Evolutionary conservation across 352 stramenopile species (phyloP).

Genomic region (Plasmopara halstedii): DNA sequence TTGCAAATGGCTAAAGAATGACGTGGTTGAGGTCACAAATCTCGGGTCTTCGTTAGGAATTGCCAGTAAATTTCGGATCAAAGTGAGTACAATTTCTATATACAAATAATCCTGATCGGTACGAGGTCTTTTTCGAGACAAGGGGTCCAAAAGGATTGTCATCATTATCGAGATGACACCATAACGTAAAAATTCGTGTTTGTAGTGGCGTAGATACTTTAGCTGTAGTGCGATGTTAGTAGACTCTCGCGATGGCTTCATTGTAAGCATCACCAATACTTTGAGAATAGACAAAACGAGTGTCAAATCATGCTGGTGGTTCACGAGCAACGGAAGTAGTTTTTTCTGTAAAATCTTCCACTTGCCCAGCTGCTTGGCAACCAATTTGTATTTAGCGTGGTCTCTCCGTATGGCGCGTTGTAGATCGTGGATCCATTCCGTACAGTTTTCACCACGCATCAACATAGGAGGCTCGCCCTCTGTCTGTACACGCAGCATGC

Average conservation of each 20-base stretch:
- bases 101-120: slow-evolving; percentile 71
- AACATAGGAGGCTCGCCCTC: slow-evolving; percentile 56
- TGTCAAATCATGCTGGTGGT: slow-evolving; percentile 81
- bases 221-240: slow-evolving; percentile 75
- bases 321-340: slow-evolving; percentile 73
- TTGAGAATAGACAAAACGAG: slow-evolving; percentile 87
- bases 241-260: slow-evolving; percentile 72
- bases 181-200: slow-evolving; percentile 72
- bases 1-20: slow-evolving; percentile 70
- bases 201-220: slow-evolving; percentile 77
- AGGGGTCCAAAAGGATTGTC: slow-evolving; percentile 74
- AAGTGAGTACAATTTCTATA: slow-evolving; percentile 84
- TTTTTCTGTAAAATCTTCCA: slow-evolving; percentile 88
- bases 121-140: slow-evolving; percentile 53
- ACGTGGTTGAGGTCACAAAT: slow-evolving; percentile 74
- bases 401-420: slow-evolving; percentile 76
- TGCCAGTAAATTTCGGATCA: slow-evolving; percentile 76
- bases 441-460: slow-evolving; percentile 79
- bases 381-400: slow-evolving; percentile 73
- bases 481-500: slow-evolving; percentile 56
- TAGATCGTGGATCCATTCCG: slow-evolving; percentile 80
- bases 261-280: slow-evolving; percentile 87
- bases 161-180: slow-evolving; percentile 76
- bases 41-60: slow-evolving; percentile 77
- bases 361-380: slow-evolving; percentile 77